A percentile compares a stretch with the other conserved stretches of the same genome.
Evolutionary conservation across 2,329 filamentous ascomycete species (phyloP).

Genomic region (Lasiodiplodia theobromae): DNA sequence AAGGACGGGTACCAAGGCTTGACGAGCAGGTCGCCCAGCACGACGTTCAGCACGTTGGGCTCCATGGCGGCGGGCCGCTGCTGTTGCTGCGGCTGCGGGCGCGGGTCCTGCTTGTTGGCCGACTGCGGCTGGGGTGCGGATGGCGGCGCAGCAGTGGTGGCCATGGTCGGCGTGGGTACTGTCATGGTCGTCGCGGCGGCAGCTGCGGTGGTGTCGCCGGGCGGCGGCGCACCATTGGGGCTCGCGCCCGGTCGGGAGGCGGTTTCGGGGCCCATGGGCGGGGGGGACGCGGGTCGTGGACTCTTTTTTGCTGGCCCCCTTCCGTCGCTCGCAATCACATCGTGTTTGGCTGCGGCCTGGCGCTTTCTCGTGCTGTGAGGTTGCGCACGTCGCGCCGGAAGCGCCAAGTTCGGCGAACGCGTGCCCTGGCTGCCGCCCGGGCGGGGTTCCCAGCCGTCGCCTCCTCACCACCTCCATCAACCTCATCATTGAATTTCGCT

Average conservation of each 20-base stretch:
- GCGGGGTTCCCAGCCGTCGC: not conserved
- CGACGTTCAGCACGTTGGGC: constrained; percentile 85
- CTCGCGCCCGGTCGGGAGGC: constrained; percentile 17
- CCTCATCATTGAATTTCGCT: not conserved
- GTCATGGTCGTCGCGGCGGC: not conserved
- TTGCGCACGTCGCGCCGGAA: constrained; percentile 19
- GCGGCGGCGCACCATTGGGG: constrained; percentile 19
- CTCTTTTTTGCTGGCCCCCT: no score
- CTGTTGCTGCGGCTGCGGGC: not conserved
- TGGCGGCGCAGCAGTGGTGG: not conserved
- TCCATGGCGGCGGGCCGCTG: constrained; percentile 48
- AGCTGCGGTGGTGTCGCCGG: not conserved
- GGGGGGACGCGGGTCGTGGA: constrained; percentile 21
- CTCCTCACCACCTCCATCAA: not conserved
- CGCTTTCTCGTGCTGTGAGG: constrained; percentile 23
- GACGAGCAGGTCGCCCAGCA: constrained; percentile 84
- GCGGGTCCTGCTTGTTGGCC: not conserved
- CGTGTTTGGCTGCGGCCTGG: constrained; percentile 21
- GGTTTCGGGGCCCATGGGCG: constrained; percentile 26
- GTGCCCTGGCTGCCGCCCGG: constrained; percentile 14
- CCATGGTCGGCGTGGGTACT: constrained; percentile 12
- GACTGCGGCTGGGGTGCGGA: not conserved
- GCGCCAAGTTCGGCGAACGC: constrained; percentile 18
- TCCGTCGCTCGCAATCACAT: constrained; percentile 18
- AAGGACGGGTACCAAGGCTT: constrained; percentile 93